phyloP scores from a whole-genome alignment of 139 green algal species.

The Zygnema circumcarinatum region DNA sequence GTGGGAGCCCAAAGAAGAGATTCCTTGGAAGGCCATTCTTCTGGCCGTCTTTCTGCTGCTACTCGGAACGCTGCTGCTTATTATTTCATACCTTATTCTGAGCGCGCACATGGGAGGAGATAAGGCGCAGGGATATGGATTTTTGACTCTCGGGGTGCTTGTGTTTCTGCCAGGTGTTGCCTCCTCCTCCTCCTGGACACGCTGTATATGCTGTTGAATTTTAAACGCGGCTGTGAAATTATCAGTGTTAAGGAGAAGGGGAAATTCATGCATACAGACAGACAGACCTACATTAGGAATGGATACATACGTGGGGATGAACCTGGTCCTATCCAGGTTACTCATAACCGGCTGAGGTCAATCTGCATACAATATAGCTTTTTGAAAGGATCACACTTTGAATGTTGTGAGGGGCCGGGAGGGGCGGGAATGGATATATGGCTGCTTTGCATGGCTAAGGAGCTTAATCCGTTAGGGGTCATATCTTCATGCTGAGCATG shows the following conservation, averaged over 20 bases:
- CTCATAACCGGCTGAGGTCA: background rate
- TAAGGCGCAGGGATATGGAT: conserved; percentile 33
- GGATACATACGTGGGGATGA: background rate
- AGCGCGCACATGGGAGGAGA: conserved; percentile 48
- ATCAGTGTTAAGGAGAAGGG: background rate
- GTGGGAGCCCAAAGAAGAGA: conserved; percentile 17
- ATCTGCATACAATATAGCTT: too few species aligned
- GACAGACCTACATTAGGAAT: background rate
- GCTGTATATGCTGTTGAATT: background rate
- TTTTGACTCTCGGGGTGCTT: conserved; percentile 33
- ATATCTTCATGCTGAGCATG: too few species aligned
- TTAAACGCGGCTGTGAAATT: background rate
- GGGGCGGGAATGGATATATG: too few species aligned
- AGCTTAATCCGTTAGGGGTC: too few species aligned
- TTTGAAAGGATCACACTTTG: too few species aligned
- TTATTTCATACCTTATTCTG: conserved; percentile 37
- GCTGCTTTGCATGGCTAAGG: too few species aligned
- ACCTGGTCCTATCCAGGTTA: background rate
- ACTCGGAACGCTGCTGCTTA: conserved; percentile 33
- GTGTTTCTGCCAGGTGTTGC: conserved; percentile 47
- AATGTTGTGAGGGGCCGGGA: too few species aligned
- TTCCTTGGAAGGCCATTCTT: conserved; percentile 49
- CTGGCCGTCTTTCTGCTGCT: conserved; percentile 37
- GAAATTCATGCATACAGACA: background rate
- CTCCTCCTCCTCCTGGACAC: background rate